phyloP scores from a whole-genome alignment of 345 rosid genomes.

The Eucalyptus brandiana region DNA sequence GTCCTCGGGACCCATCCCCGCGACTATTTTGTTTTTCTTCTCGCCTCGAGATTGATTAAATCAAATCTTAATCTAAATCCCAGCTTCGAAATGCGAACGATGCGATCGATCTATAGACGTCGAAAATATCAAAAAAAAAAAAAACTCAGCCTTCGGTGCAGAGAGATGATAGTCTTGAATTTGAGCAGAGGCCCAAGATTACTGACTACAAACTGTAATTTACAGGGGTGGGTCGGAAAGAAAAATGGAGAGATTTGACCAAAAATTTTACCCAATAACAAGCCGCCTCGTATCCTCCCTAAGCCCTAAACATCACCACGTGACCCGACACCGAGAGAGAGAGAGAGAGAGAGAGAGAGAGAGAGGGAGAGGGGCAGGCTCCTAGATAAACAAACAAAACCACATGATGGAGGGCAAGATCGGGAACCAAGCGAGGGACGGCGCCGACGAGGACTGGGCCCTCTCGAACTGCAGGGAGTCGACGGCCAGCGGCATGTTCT shows the following conservation, averaged over 20 bases:
- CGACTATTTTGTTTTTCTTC: background rate
- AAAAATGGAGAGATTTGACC: background rate
- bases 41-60: background rate
- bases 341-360: background rate
- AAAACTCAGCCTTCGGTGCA: background rate
- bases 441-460: constrained; percentile 28
- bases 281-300: background rate
- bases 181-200: background rate
- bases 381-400: background rate
- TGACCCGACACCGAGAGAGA: background rate
- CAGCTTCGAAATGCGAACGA: background rate
- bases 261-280: background rate
- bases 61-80: background rate
- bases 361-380: background rate
- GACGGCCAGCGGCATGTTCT: constrained; percentile 99
- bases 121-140: background rate
- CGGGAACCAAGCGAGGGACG: constrained; percentile 3
- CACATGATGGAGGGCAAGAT: constrained; percentile 16
- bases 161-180: background rate
- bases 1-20: constrained; percentile 7
- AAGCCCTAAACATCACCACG: background rate
- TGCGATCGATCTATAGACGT: background rate
- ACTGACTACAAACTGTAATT: background rate
- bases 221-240: background rate
- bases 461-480: constrained; percentile 83